These are phyloP conservation scores for Pseudopyricularia javanii DNA, from an alignment of 2,329 filamentous ascomycete genomes.

Conservation along the genomic window DNA sequence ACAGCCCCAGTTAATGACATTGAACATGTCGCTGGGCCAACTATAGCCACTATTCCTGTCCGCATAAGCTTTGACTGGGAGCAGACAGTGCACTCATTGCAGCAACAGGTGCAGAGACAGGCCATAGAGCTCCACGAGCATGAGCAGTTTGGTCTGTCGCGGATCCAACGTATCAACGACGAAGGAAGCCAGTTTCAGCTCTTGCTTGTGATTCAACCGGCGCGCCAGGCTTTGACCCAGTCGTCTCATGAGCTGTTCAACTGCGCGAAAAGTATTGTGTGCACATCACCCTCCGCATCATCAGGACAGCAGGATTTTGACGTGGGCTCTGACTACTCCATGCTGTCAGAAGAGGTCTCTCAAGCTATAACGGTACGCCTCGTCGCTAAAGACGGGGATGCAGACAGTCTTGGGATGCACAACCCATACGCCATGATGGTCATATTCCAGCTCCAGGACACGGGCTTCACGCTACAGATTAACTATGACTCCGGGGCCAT, in stretches of 20 bases:
- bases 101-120: slow-evolving; percentile 7
- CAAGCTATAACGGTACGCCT: too few relatives aligned
- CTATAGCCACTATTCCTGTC: slow-evolving; percentile 26
- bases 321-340: too few relatives aligned
- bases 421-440: slow-evolving; percentile 52
- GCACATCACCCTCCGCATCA: not conserved
- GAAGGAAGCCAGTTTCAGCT: slow-evolving; percentile 44
- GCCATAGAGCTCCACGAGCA: slow-evolving; percentile 33
- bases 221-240: not conserved
- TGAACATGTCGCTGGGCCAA: slow-evolving; percentile 7
- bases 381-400: too few relatives aligned
- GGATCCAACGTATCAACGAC: slow-evolving; percentile 43
- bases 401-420: slow-evolving; percentile 21
- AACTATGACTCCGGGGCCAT: slow-evolving; percentile 43
- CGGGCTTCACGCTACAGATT: slow-evolving; percentile 45
- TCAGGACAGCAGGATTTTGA: too few relatives aligned
- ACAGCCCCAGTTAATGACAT: slow-evolving; percentile 11
- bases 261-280: too few relatives aligned
- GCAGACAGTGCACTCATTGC: not conserved
- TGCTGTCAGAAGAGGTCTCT: too few relatives aligned
- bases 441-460: slow-evolving; percentile 46
- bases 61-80: slow-evolving; percentile 9
- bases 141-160: slow-evolving; percentile 50
- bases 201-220: slow-evolving; percentile 39
- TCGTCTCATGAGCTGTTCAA: not conserved